Percentiles rank a stretch among this genome's conserved stretches.
phyloP scores from a whole-genome alignment of 371 early-diverging fungal species.

The Mortierella sp. region DNA sequence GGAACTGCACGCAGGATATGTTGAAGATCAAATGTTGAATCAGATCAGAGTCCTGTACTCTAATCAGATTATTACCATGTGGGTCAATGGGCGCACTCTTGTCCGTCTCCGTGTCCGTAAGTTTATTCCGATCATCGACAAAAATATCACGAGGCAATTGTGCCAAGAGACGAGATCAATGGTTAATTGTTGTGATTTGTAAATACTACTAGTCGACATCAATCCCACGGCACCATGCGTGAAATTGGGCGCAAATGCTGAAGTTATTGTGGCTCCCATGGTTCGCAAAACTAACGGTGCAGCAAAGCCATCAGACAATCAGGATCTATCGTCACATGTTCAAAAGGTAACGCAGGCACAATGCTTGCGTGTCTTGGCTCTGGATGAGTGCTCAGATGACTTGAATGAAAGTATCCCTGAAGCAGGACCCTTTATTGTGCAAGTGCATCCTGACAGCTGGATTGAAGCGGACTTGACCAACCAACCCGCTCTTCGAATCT shows the following conservation, averaged over 20 bases:
- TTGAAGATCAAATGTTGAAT: slow-evolving; percentile 83
- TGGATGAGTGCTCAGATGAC: slow-evolving; percentile 46
- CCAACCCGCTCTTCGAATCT: slow-evolving; percentile 36
- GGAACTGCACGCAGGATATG: slow-evolving; percentile 85
- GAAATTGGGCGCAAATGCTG: slow-evolving; percentile 74
- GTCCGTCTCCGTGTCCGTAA: slow-evolving; percentile 71
- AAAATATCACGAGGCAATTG: neutral
- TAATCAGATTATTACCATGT: slow-evolving; percentile 78
- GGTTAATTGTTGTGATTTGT: neutral
- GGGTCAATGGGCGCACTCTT: slow-evolving; percentile 77
- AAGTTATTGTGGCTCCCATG: slow-evolving; percentile 89
- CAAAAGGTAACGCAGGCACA: slow-evolving; percentile 41
- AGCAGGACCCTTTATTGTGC: slow-evolving; percentile 37
- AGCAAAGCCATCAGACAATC: slow-evolving; percentile 31
- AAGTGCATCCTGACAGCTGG: slow-evolving; percentile 56
- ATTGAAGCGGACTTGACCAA: slow-evolving; percentile 37
- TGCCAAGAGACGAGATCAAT: neutral
- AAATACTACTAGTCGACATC: slow-evolving; percentile 62
- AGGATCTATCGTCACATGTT: slow-evolving; percentile 33
- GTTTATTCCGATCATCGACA: slow-evolving; percentile 14
- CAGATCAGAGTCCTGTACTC: slow-evolving; percentile 81
- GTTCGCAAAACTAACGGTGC: slow-evolving; percentile 58
- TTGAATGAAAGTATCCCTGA: slow-evolving; percentile 21
- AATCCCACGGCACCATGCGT: slow-evolving; percentile 69
- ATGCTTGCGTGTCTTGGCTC: slow-evolving; percentile 46